These are phyloP conservation scores for Russula brevipes DNA, from an alignment of 768 basidiomycete species.

Conservation along the genomic window DNA sequence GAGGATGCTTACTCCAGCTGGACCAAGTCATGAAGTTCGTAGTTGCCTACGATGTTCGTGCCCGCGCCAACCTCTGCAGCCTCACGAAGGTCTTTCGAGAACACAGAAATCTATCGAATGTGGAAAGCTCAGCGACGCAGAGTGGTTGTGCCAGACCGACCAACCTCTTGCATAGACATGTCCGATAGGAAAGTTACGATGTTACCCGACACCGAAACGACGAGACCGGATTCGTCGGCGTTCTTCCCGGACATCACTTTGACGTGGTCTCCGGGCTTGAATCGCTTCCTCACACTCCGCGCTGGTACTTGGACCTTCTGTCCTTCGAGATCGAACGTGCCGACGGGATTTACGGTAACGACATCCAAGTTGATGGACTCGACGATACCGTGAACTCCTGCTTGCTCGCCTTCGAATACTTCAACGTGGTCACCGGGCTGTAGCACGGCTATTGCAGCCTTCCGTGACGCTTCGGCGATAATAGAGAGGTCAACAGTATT, in stretches of 20 bases:
- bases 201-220: conserved; percentile 85
- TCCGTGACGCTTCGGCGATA: conserved; percentile 88
- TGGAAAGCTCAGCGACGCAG: not conserved
- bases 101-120: conserved; percentile 75
- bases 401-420: conserved; percentile 94
- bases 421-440: conserved; percentile 98
- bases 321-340: conserved; percentile 71
- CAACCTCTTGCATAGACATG: conserved; percentile 93
- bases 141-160: conserved; percentile 35
- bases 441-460: conserved; percentile 87
- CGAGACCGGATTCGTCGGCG: conserved; percentile 91
- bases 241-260: conserved; percentile 97
- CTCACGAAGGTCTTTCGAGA: conserved; percentile 94
- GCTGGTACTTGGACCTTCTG: conserved; percentile 84
- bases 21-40: conserved; percentile 93
- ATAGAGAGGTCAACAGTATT: conserved; percentile 78
- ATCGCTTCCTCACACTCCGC: conserved; percentile 85
- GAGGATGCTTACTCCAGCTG: conserved; percentile 81
- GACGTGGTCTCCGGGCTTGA: conserved; percentile 97
- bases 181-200: conserved; percentile 96
- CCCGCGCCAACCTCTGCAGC: conserved; percentile 96
- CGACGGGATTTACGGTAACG: conserved; percentile 74
- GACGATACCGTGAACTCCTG: conserved; percentile 88
- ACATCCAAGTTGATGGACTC: conserved; percentile 85
- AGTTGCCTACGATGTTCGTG: conserved; percentile 85